phyloP scores from a whole-genome alignment of 805 yeast species.

The Candida chauliodis region DNA sequence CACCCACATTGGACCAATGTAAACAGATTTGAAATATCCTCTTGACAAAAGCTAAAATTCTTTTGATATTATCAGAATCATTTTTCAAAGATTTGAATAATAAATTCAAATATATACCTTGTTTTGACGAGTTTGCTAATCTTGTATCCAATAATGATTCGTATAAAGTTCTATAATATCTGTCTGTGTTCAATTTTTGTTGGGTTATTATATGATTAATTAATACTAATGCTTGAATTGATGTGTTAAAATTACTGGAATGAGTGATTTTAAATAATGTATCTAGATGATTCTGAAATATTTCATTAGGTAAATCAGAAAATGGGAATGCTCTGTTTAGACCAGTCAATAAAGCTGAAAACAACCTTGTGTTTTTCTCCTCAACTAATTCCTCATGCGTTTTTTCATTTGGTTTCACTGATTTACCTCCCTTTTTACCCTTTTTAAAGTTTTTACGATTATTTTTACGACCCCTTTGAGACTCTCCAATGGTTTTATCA shows the following conservation, averaged over 20 bases:
- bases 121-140: constrained; percentile 82
- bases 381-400: constrained; percentile 62
- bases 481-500: constrained; percentile 45
- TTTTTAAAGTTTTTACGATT: constrained; percentile 67
- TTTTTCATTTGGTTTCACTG: constrained; percentile 59
- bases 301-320: constrained; percentile 66
- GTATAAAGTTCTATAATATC: constrained; percentile 84
- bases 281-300: constrained; percentile 72
- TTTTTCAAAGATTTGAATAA: constrained; percentile 77
- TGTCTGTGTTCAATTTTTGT: constrained; percentile 54
- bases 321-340: constrained; percentile 95
- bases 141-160: constrained; percentile 86
- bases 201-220: constrained; percentile 73
- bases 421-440: constrained; percentile 86
- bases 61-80: constrained; percentile 51
- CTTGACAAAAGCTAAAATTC: constrained; percentile 88
- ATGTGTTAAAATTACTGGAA: constrained; percentile 89
- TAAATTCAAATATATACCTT: constrained; percentile 85
- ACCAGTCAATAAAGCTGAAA: constrained; percentile 90
- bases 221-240: constrained; percentile 86
- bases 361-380: constrained; percentile 79
- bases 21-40: constrained; percentile 81
- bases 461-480: constrained; percentile 53
- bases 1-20: constrained; percentile 86
- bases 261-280: constrained; percentile 88